phyloP scores from a whole-genome alignment of 148 eudicot species.

The Chenopodium suecicum region DNA sequence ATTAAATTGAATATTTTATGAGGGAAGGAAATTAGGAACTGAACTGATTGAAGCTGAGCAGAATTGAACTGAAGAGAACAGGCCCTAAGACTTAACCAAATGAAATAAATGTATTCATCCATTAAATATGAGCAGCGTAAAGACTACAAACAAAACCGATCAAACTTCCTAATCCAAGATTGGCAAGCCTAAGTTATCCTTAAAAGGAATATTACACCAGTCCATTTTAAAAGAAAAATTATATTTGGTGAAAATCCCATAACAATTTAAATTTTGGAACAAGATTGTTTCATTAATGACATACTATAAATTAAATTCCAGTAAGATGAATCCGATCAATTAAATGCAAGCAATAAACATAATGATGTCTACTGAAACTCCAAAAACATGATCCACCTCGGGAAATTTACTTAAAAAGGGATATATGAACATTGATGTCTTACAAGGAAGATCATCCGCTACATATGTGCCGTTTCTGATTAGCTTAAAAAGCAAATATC shows the following conservation, averaged over 20 bases:
- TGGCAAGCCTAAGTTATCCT: not conserved
- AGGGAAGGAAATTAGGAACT: too few species aligned
- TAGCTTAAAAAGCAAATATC: not conserved
- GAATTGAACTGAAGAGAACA: too few species aligned
- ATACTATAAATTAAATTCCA: not conserved
- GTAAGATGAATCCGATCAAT: constrained; percentile 8
- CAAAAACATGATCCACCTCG: not conserved
- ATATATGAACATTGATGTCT: not conserved
- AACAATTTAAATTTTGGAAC: not conserved
- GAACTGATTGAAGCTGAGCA: too few species aligned
- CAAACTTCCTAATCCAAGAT: not conserved
- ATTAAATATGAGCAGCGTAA: not conserved
- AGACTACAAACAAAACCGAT: not conserved
- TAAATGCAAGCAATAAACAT: not conserved
- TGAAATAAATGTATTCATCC: not conserved
- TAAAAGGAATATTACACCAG: not conserved
- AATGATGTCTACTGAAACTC: not conserved
- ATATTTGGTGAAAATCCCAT: not conserved
- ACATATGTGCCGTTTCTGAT: not conserved
- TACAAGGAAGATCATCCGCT: not conserved
- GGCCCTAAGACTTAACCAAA: not conserved
- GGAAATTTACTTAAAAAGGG: not conserved
- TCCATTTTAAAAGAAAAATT: not conserved
- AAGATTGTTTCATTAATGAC: not conserved
- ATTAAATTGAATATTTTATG: too few species aligned